Base-by-base conservation (phyloP, 345 rosid genomes). In the Gossypium anomalum region DNA sequence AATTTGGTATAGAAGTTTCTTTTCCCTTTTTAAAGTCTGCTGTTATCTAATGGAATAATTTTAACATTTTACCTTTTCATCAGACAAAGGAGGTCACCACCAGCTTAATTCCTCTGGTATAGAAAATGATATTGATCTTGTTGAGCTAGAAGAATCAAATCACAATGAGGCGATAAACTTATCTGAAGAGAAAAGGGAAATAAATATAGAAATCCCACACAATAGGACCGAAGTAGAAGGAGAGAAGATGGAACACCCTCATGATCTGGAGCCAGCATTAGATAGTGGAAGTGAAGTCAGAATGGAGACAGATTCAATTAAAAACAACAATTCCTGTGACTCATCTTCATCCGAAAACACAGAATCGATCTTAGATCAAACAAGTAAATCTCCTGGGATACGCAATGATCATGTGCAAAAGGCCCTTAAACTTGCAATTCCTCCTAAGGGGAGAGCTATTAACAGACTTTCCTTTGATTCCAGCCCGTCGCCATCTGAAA, bases 1-100 rank as follows among this genome's bases (percentile, higher is more conserved):
- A 11, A 65, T 65, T 41, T 20, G 20, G 7, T 19, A 9, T 38
- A n/a, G 15, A 64, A 64, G 69, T 64, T 66, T 19, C 4, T 15
- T 20, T 2, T 44, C 22, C 23, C 4, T 20, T 20, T 45, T 66
- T 66, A 12, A 14, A 14, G 7, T 9, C 12, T 41, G 0, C 14
- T 58, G 29, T 56, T 71, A 41, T 19, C 14, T 71, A 12, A 41
- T 41, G 10, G 51, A 55, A n/a, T 34, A 3, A 56, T 41, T 34
- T 56, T 43, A 38, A 71, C 65, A 41, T 3, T 34, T 71, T 8
- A 25, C 6, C 67, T 20, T 76, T 76, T 70, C 81, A 87, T 70
- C 81, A 86, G 94, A 69, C 62, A 67, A 85, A 75, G 83, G 82
- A 80, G 70, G 76, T 76, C 81, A 74, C 29, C 84, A 73, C 64